Percentiles rank a stretch among this genome's conserved stretches.
These are phyloP conservation scores for Mortierella claussenii DNA, from an alignment of 192 early-diverging fungal genomes.

Conservation along the genomic window DNA sequence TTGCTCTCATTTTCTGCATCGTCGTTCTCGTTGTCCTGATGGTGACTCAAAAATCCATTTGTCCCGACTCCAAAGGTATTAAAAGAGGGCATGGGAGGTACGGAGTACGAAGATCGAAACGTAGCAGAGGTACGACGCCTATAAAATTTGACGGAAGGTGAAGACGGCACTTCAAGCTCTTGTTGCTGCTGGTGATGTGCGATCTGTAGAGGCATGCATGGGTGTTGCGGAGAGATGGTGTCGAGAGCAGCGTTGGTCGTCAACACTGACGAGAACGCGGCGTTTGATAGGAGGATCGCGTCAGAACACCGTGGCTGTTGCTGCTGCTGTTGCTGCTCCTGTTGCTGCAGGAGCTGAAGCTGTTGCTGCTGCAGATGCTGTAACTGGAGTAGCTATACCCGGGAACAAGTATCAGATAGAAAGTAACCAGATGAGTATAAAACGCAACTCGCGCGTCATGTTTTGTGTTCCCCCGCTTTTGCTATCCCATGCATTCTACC, in stretches of 20 bases:
- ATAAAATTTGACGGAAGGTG: conserved; percentile 1
- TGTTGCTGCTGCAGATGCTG: conserved; percentile 9
- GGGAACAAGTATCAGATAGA: too few relatives aligned
- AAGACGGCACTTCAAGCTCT: too few relatives aligned
- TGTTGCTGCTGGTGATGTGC: neutral
- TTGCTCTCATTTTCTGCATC: neutral
- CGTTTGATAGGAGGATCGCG: neutral
- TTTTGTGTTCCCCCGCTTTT: neutral
- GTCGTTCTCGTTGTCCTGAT: neutral
- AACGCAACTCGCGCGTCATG: neutral
- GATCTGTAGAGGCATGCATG: neutral
- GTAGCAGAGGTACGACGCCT: conserved; percentile 19
- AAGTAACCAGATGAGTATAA: neutral
- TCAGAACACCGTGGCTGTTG: conserved; percentile 2
- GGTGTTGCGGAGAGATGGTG: too few relatives aligned
- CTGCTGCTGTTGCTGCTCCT: conserved; percentile 20
- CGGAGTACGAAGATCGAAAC: conserved; percentile 29
- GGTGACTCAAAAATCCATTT: conserved; percentile 17
- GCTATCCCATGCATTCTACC: too few relatives aligned
- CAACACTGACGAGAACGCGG: neutral
- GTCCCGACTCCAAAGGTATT: conserved; percentile 26
- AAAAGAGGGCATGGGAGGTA: conserved; percentile 9
- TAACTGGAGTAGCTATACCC: neutral
- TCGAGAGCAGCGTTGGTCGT: neutral
- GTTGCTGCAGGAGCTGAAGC: neutral